Percentiles rank a stretch among this genome's conserved stretches.
phyloP scores from a whole-genome alignment of 2,329 filamentous ascomycete species.

The Aureobasidium sp. region DNA sequence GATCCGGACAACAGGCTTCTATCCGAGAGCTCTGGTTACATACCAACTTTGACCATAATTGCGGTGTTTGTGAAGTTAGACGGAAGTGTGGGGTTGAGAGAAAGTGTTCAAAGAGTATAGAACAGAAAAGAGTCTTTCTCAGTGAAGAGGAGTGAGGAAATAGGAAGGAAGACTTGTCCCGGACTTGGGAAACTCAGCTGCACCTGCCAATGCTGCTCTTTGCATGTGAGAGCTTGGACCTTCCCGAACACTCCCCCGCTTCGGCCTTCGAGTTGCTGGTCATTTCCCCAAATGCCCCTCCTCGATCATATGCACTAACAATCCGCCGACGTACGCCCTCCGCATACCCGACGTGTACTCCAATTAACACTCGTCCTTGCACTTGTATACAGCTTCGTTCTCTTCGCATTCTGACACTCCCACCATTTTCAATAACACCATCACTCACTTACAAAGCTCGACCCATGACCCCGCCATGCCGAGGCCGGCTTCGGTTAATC shows the following conservation, averaged over 20 bases:
- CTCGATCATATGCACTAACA: not conserved
- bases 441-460: not conserved
- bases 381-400: not conserved
- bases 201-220: not conserved
- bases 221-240: constrained; percentile 4
- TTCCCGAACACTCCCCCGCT: not conserved
- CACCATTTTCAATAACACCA: not conserved
- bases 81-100: not conserved
- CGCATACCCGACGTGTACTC: not conserved
- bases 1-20: not conserved
- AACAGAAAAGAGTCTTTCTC: not conserved
- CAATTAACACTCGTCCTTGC: not conserved
- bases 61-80: constrained; percentile 10
- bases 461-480: not conserved
- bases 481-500: not conserved
- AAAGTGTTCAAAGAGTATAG: not conserved
- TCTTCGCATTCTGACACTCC: not conserved
- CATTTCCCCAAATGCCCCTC: not conserved
- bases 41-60: constrained; percentile 19
- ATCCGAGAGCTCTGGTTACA: not conserved
- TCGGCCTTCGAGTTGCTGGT: not conserved
- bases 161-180: not conserved
- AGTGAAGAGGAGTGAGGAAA: not conserved
- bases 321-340: not conserved
- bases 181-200: not conserved